A percentile compares a stretch with the other conserved stretches of the same genome.
These are phyloP conservation scores for Gossypium stocksii DNA, from an alignment of 345 rosid genomes.

Conservation along the genomic window DNA sequence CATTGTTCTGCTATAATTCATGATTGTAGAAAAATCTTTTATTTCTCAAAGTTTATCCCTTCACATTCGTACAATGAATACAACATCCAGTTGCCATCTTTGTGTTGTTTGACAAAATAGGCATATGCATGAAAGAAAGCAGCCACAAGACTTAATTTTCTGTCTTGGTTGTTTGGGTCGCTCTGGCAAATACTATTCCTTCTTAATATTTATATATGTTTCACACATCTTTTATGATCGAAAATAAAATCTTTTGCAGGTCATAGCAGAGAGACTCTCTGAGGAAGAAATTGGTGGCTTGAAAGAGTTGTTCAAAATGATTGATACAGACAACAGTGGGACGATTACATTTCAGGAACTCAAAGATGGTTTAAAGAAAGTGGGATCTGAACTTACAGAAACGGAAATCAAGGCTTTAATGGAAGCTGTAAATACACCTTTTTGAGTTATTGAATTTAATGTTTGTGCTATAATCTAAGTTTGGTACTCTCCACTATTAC, in stretches of 20 bases:
- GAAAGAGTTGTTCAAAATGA: conserved; percentile 89
- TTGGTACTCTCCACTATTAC: background rate
- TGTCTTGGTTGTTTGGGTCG: background rate
- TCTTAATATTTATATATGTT: background rate
- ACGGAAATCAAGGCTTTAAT: conserved; percentile 83
- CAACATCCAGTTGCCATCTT: background rate
- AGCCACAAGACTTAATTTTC: background rate
- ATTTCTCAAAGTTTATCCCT: background rate
- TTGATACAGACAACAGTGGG: conserved; percentile 91
- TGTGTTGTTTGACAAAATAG: background rate
- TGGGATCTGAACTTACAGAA: conserved; percentile 87
- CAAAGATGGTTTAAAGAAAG: conserved; percentile 72
- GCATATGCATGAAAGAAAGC: background rate
- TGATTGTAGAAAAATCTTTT: background rate
- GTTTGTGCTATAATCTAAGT: background rate
- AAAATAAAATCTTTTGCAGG: conserved; percentile 39
- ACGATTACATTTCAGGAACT: conserved; percentile 89
- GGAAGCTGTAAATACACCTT: conserved; percentile 63
- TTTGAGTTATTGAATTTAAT: background rate
- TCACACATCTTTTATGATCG: conserved; percentile 6
- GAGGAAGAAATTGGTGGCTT: conserved; percentile 98
- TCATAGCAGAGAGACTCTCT: conserved; percentile 93
- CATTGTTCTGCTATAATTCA: background rate
- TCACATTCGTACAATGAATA: background rate
- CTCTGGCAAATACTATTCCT: background rate